Base-by-base conservation (phyloP, 2,329 filamentous ascomycete genomes). In the Diaporthe sp. region DNA sequence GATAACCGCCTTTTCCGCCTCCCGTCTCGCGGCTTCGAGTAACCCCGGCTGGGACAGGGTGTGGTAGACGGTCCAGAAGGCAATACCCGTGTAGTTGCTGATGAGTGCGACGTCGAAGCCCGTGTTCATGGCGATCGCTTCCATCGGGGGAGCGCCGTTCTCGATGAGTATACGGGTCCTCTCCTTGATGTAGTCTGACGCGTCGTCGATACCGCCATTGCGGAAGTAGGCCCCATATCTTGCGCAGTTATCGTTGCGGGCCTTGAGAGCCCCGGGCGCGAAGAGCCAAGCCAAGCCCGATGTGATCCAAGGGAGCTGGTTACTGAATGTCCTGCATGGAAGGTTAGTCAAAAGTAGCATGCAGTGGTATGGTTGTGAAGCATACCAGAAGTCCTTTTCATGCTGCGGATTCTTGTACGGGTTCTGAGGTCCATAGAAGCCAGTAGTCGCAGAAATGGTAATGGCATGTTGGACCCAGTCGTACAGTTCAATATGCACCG, bases 11-110 rank as follows among this genome's bases (percentile, higher is more conserved):
- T 44, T 59, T 5, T 68, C 75, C 5, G 88, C 78, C 72, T 88
- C 86, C 1, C 81, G 71, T 0, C 85, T 81, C 22, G 88, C 77
- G 27, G 83, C 81, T 0, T 75, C 70, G 8, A 87, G 80, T 0
- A 87, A 77, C 0, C 78, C 77, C 0, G 83, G 82, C 1, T 82
- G 79, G 7, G 83, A 83, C 77, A 81, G 85, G 27, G 88, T 77
- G 50, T 86, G 81, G 76, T 81, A 83, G 0, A 88, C 51, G 3
- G 84, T 72, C 86, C 86, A 88, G 77, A 88, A 88, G 2, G 79
- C 78, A 1, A 84, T 80, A 0, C 84, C 83, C 17, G 82, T 78
- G 0, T 85, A 85, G 76, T 88, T 88, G 51, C 81, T 80, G 4
- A 85, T 77, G 42, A 85, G 75, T 0, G 80, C 86, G 13, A 85